phyloP scores from a whole-genome alignment of 257 asterid species.

The Solanum piurae region DNA sequence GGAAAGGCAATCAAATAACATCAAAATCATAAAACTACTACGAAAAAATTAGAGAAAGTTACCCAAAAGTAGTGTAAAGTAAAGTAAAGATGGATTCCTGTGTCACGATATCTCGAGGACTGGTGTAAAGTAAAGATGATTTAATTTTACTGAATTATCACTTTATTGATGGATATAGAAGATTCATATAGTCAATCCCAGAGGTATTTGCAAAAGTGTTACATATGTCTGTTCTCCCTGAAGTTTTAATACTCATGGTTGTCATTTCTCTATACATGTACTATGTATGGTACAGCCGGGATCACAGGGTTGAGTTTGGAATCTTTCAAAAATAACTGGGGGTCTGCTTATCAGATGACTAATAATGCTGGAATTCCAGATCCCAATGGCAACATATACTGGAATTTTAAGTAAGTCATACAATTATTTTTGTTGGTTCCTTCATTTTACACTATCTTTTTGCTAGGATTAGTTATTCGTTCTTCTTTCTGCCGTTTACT shows the following conservation, averaged over 20 bases:
- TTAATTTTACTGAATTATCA: neutral
- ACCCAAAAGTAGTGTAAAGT: neutral
- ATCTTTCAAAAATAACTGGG: slow-evolving; percentile 80
- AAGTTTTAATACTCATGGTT: neutral
- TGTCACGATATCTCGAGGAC: neutral
- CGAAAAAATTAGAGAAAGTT: neutral
- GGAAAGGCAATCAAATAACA: neutral
- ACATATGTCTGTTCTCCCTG: neutral
- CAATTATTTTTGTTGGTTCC: neutral
- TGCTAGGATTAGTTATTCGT: neutral
- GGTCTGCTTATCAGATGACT: slow-evolving; percentile 69
- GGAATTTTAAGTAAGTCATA: slow-evolving; percentile 70
- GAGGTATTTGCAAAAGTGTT: neutral
- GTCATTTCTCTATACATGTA: neutral
- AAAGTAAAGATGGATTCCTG: neutral
- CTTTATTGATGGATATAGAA: neutral
- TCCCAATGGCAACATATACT: slow-evolving; percentile 67
- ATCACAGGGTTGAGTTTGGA: slow-evolving; percentile 81
- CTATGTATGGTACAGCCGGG: slow-evolving; percentile 53
- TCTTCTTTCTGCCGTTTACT: neutral
- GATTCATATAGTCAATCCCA: neutral
- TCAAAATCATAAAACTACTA: neutral
- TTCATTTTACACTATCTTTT: neutral
- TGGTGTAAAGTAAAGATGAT: neutral
- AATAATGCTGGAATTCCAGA: slow-evolving; percentile 98